These are phyloP conservation scores for Flaveria bidentis DNA, from an alignment of 129 eudicot species.

Conservation along the genomic window DNA sequence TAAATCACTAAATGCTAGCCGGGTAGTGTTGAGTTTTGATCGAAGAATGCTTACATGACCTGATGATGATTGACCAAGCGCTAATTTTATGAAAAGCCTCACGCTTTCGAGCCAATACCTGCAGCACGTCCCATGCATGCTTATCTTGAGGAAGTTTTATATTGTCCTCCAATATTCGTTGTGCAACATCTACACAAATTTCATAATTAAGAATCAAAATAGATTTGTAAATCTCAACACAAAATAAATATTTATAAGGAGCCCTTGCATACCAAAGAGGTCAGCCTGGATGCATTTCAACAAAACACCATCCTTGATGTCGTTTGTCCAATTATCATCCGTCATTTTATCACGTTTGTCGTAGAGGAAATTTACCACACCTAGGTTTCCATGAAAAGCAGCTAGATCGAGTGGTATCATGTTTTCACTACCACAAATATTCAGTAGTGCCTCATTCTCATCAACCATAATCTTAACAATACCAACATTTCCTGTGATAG, in stretches of 20 bases:
- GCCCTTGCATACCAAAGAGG: slow-evolving; percentile 23
- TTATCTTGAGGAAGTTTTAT: slow-evolving; percentile 10
- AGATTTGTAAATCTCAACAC: background rate
- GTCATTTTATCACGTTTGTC: background rate
- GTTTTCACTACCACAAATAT: background rate
- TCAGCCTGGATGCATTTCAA: slow-evolving; percentile 1
- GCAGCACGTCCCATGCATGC: slow-evolving; percentile 21
- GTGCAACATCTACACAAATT: background rate
- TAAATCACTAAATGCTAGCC: background rate
- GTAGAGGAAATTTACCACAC: background rate
- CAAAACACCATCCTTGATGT: background rate
- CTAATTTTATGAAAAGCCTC: background rate
- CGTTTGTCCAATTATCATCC: background rate
- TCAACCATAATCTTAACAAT: background rate
- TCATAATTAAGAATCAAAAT: background rate
- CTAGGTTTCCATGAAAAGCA: background rate
- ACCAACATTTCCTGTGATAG: background rate
- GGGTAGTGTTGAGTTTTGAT: background rate
- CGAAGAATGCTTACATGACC: background rate
- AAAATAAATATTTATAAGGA: background rate
- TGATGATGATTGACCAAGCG: background rate
- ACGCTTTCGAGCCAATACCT: slow-evolving; percentile 40
- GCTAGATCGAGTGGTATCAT: background rate
- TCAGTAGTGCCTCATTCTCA: background rate
- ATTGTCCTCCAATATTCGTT: background rate